phyloP scores from a whole-genome alignment of 768 basidiomycete genomes.

The Pulveroboletus ravenelii region DNA sequence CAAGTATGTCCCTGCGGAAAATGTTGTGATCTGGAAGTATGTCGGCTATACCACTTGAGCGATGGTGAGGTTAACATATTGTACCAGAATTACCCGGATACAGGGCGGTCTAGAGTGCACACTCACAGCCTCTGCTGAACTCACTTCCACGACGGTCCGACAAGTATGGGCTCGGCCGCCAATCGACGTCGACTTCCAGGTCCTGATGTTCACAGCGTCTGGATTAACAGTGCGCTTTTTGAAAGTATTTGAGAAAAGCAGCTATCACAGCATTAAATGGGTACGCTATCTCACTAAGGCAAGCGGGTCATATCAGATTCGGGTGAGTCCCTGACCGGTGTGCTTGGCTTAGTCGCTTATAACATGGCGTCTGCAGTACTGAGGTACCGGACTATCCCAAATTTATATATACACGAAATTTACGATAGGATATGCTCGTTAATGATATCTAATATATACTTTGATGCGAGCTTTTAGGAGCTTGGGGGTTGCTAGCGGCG shows the following conservation, averaged over 20 bases:
- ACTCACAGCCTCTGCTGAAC: conserved; percentile 71
- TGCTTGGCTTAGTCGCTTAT: not conserved
- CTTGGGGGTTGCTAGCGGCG: not conserved
- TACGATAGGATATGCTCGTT: conserved; percentile 24
- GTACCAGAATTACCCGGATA: conserved; percentile 76
- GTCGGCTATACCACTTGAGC: conserved; percentile 30
- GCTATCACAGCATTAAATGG: conserved; percentile 95
- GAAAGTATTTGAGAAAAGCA: conserved; percentile 96
- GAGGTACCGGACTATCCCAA: conserved; percentile 9
- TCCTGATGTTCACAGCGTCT: conserved; percentile 97
- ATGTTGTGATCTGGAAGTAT: conserved; percentile 97
- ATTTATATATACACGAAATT: conserved; percentile 19
- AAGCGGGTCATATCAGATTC: conserved; percentile 87
- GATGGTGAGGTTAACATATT: conserved; percentile 1
- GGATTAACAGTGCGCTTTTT: conserved; percentile 94
- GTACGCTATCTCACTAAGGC: conserved; percentile 93
- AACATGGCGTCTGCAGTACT: conserved; percentile 22
- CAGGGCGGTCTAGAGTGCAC: conserved; percentile 92
- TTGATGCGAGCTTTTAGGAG: conserved; percentile 9
- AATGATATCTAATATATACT: conserved; percentile 26
- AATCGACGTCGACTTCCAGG: conserved; percentile 97
- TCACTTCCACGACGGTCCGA: conserved; percentile 85
- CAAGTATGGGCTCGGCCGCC: conserved; percentile 98
- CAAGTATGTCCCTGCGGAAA: conserved; percentile 95
- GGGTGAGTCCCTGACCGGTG: conserved; percentile 52